Evolutionary conservation across 805 yeast genomes (phyloP).

Genomic region (Candida dajiaensis): DNA sequence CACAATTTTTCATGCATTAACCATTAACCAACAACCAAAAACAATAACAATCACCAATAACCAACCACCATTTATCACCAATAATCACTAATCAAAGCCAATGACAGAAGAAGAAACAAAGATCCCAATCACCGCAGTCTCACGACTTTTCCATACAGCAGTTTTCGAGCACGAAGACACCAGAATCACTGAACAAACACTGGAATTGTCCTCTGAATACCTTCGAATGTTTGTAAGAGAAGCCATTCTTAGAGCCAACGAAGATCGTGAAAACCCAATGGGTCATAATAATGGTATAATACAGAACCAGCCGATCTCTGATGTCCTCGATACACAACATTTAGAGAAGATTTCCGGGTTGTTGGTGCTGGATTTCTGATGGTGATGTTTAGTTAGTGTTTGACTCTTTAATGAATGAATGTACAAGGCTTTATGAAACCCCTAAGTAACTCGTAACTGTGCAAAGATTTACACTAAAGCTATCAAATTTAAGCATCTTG

Average conservation of each 20-base stretch:
- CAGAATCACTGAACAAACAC: slow-evolving; percentile 40
- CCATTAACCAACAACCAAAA: background rate
- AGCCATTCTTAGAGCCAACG: slow-evolving; percentile 53
- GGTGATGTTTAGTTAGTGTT: too few relatives aligned
- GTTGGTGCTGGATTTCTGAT: slow-evolving; percentile 49
- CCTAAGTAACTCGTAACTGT: too few relatives aligned
- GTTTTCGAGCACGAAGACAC: slow-evolving; percentile 43
- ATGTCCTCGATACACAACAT: slow-evolving; percentile 47
- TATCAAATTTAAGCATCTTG: too few relatives aligned
- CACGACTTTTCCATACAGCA: slow-evolving; percentile 45
- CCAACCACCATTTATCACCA: too few relatives aligned
- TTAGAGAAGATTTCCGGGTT: slow-evolving; percentile 51
- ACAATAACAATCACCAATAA: too few relatives aligned
- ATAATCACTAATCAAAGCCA: background rate
- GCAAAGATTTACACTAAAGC: too few relatives aligned
- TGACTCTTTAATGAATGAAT: too few relatives aligned
- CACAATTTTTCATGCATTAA: too few relatives aligned
- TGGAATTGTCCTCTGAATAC: slow-evolving; percentile 48
- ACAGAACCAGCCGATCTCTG: slow-evolving; percentile 15
- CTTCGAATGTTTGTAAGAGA: slow-evolving; percentile 51
- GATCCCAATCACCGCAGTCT: slow-evolving; percentile 33
- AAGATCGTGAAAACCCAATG: slow-evolving; percentile 33
- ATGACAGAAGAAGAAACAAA: slow-evolving; percentile 1
- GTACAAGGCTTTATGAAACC: too few relatives aligned
- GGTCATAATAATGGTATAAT: slow-evolving; percentile 10